Percentiles rank a stretch among this genome's conserved stretches.
These are phyloP conservation scores for Racocetra persica DNA, from an alignment of 371 early-diverging fungal genomes.

Conservation along the genomic window DNA sequence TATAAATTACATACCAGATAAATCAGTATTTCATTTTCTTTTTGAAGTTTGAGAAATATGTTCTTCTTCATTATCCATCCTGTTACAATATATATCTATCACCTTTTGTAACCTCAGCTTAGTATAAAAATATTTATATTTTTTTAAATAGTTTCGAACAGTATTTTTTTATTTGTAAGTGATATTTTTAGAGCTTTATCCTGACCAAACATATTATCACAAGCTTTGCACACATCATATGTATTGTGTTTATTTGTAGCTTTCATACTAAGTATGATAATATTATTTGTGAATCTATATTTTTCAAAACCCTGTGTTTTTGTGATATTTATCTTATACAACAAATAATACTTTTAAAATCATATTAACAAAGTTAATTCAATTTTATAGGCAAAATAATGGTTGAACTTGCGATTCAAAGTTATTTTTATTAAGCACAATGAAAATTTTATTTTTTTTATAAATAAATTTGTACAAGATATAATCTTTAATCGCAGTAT, in stretches of 20 bases:
- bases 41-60: too few relatives aligned
- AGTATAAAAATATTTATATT: not conserved
- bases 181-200: not conserved
- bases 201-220: not conserved
- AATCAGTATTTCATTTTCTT: too few relatives aligned
- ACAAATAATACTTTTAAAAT: too few relatives aligned
- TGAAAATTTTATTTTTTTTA: too few relatives aligned
- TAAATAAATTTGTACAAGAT: too few relatives aligned
- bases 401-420: too few relatives aligned
- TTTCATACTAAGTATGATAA: not conserved
- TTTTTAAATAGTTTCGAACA: slow-evolving; percentile 31
- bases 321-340: too few relatives aligned
- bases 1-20: not conserved
- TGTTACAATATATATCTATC: not conserved
- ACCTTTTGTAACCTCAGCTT: slow-evolving; percentile 21
- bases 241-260: slow-evolving; percentile 28
- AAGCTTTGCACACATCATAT: slow-evolving; percentile 9
- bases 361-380: too few relatives aligned
- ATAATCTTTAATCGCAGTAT: too few relatives aligned
- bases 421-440: too few relatives aligned
- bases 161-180: slow-evolving; percentile 28
- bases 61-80: slow-evolving; percentile 18
- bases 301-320: not conserved
- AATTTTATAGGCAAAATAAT: too few relatives aligned
- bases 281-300: not conserved